These are phyloP conservation scores for Chrysoporthe cubensis DNA, from an alignment of 2,329 filamentous ascomycete species.

Conservation along the genomic window DNA sequence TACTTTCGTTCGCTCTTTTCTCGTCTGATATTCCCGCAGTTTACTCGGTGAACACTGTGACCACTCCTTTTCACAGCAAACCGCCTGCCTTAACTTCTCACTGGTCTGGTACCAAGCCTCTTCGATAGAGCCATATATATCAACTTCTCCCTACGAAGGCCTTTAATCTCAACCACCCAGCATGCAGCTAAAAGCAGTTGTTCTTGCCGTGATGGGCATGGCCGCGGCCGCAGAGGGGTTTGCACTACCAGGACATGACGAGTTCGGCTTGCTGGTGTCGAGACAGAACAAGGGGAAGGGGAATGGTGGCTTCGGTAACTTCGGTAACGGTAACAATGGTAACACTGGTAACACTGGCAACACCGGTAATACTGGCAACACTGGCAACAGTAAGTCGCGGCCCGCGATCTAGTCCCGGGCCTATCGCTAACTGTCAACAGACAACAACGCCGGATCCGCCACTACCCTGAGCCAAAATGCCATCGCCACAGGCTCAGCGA, in stretches of 20 bases:
- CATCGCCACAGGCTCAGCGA: conserved; percentile 35
- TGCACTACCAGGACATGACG: conserved; percentile 41
- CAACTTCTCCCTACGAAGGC: conserved; percentile 2
- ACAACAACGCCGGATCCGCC: conserved; percentile 35
- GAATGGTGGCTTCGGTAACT: neutral
- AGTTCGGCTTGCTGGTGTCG: conserved; percentile 42
- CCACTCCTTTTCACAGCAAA: conserved; percentile 25
- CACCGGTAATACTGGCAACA: neutral
- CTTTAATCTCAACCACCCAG: conserved; percentile 35
- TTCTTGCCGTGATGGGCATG: conserved; percentile 55
- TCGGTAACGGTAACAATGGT: no score
- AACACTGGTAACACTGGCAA: neutral
- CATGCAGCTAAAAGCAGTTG: conserved; percentile 57
- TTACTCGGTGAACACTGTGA: conserved; percentile 19
- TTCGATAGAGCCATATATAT: conserved; percentile 18
- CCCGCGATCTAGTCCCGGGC: neutral
- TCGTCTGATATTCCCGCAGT: conserved; percentile 15
- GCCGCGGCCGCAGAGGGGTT: conserved; percentile 50
- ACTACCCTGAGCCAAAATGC: conserved; percentile 44
- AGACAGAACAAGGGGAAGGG: conserved; percentile 41
- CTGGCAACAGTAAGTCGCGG: neutral
- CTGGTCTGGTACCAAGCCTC: conserved; percentile 27
- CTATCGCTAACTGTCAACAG: neutral
- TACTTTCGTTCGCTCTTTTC: conserved; percentile 20
- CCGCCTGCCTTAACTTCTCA: conserved; percentile 1